Evolutionary conservation across 2,329 filamentous ascomycete genomes (phyloP).

Genomic region (Plectosphaerella cucumerina): DNA sequence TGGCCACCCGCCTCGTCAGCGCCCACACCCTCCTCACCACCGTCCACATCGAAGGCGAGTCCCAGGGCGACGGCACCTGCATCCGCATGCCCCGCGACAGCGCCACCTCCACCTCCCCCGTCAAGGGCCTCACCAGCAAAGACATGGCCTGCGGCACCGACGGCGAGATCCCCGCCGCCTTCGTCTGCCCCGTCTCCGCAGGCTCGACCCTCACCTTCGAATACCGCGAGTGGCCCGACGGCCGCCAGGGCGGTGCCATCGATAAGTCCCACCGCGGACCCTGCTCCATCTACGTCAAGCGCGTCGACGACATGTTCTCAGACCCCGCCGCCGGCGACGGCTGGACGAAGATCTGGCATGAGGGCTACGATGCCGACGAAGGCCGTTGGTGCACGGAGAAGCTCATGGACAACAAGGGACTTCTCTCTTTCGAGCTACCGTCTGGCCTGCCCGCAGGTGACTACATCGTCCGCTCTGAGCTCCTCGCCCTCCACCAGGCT

Average conservation of each 20-base stretch:
- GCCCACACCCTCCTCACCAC: conserved; percentile 64
- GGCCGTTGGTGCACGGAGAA: conserved; percentile 67
- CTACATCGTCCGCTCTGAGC: conserved; percentile 69
- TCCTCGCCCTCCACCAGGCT: conserved; percentile 65
- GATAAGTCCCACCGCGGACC: conserved; percentile 62
- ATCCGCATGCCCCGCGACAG: conserved; percentile 60
- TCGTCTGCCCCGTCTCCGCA: conserved; percentile 43
- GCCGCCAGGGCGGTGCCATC: conserved; percentile 48
- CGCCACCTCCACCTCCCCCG: conserved; percentile 49
- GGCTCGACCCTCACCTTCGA: conserved; percentile 61
- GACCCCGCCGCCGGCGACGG: conserved; percentile 56
- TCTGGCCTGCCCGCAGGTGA: conserved; percentile 57
- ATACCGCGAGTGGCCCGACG: conserved; percentile 59
- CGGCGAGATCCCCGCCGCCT: conserved; percentile 30
- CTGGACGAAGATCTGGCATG: conserved; percentile 77
- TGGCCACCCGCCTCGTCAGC: conserved; percentile 23
- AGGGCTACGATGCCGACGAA: conserved; percentile 55
- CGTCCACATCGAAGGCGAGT: conserved; percentile 55
- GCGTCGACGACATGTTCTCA: conserved; percentile 51
- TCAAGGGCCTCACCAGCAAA: conserved; percentile 50
- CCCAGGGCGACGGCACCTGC: conserved; percentile 68
- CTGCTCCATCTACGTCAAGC: conserved; percentile 71
- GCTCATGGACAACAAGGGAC: conserved; percentile 60
- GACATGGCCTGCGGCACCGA: conserved; percentile 68
- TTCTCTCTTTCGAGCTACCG: conserved; percentile 60